These are phyloP conservation scores for Pistacia atlantica DNA, from an alignment of 345 rosid genomes.

Conservation along the genomic window DNA sequence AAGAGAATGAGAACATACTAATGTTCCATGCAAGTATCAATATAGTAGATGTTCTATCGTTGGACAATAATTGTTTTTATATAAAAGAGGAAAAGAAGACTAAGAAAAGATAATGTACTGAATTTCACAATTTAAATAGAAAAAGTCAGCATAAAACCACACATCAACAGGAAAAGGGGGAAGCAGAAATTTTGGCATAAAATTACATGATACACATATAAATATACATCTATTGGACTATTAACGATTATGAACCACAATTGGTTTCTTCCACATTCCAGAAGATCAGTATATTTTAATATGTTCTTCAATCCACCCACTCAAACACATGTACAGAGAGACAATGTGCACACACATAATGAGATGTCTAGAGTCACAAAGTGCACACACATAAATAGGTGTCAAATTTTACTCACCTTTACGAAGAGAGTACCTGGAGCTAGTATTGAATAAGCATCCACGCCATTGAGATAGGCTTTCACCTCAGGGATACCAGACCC, in stretches of 20 bases:
- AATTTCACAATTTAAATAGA: too few relatives aligned
- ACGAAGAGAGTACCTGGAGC: slow-evolving; percentile 52
- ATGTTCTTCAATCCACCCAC: background rate
- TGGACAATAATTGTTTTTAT: too few relatives aligned
- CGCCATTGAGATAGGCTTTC: slow-evolving; percentile 57
- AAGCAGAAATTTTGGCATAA: background rate
- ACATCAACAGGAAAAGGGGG: background rate
- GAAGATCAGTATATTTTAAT: background rate
- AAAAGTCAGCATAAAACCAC: too few relatives aligned
- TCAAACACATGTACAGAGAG: background rate
- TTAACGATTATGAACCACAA: background rate
- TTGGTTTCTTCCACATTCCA: background rate
- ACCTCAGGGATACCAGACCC: slow-evolving; percentile 60
- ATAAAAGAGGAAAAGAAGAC: background rate
- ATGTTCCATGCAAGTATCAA: too few relatives aligned
- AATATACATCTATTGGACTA: background rate
- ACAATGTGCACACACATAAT: background rate
- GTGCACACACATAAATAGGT: background rate
- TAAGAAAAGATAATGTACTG: background rate
- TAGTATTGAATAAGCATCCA: slow-evolving; percentile 46
- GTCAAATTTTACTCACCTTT: slow-evolving; percentile 35
- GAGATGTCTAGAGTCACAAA: background rate
- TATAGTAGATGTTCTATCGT: too few relatives aligned
- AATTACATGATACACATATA: background rate
- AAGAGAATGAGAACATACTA: too few relatives aligned